Evolutionary conservation across 2,329 filamentous ascomycete genomes (phyloP).

Genomic region (Didymella arachidicola): DNA sequence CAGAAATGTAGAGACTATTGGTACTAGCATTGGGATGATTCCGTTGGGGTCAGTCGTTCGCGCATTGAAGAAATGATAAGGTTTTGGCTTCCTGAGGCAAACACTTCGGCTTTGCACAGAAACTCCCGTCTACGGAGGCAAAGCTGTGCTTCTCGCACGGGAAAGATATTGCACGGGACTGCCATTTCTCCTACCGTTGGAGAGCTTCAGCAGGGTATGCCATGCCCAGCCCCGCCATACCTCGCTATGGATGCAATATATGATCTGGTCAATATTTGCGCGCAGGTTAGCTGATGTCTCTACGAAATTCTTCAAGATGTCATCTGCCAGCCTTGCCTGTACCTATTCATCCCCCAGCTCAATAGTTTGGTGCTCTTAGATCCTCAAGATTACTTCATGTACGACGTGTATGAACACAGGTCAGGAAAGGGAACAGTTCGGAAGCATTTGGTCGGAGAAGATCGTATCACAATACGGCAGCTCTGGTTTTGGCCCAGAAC

Average conservation of each 20-base stretch:
- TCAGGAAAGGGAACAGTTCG: too few species aligned
- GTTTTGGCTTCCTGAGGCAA: not conserved
- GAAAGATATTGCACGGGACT: not conserved
- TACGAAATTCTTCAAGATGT: not conserved
- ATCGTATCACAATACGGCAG: too few species aligned
- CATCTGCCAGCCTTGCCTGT: not conserved
- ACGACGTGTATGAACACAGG: too few species aligned
- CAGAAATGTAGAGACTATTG: not conserved
- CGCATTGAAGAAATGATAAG: not conserved
- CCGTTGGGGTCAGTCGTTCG: not conserved
- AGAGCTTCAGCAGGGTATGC: not conserved
- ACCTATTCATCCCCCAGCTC: not conserved
- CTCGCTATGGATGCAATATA: not conserved
- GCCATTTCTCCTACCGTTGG: not conserved
- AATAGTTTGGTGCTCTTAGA: too few species aligned
- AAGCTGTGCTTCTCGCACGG: not conserved
- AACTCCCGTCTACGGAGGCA: not conserved
- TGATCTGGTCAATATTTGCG: not conserved
- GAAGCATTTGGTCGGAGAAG: too few species aligned
- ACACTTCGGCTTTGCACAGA: not conserved
- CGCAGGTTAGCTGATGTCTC: not conserved
- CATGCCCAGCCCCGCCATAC: not conserved
- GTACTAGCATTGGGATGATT: not conserved
- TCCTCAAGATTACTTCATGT: too few species aligned
- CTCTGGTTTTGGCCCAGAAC: too few species aligned